Percentiles rank a stretch among this genome's conserved stretches.
phyloP scores from a whole-genome alignment of 1,139 yeast species.

The Nakaseomyces sp. region DNA sequence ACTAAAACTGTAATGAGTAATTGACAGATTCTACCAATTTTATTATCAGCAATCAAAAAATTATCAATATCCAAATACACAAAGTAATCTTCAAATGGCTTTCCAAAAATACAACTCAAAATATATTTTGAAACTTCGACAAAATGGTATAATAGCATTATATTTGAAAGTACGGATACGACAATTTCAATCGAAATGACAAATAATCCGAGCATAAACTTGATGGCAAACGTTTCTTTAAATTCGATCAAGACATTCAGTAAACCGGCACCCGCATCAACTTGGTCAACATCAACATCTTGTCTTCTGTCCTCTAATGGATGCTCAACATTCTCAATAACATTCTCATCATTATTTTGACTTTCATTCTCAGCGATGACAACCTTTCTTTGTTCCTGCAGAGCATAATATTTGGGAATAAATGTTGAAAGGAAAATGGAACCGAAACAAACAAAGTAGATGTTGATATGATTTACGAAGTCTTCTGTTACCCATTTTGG shows the following conservation, averaged over 20 bases:
- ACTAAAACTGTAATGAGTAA: background rate
- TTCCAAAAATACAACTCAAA: background rate
- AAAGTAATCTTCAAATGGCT: background rate
- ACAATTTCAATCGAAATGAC: background rate
- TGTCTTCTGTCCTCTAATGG: background rate
- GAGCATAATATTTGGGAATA: background rate
- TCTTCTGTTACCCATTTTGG: background rate
- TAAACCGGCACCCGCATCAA: background rate
- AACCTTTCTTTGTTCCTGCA: constrained; percentile 2
- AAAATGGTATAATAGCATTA: background rate
- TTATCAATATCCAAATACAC: background rate
- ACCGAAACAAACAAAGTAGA: constrained; percentile 22
- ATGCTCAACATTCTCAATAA: background rate
- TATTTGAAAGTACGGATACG: background rate
- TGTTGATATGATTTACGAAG: constrained; percentile 11
- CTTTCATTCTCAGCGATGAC: constrained; percentile 2
- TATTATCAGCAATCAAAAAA: background rate
- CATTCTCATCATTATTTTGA: background rate
- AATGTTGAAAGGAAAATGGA: constrained; percentile 16
- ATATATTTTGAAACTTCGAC: background rate
- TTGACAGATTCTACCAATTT: background rate
- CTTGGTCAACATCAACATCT: background rate
- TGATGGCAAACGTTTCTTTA: background rate
- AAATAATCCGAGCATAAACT: background rate
- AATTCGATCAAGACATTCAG: background rate